Conservation (phyloP, 2,329 filamentous ascomycete species). For the Penicillium sp. region DNA sequence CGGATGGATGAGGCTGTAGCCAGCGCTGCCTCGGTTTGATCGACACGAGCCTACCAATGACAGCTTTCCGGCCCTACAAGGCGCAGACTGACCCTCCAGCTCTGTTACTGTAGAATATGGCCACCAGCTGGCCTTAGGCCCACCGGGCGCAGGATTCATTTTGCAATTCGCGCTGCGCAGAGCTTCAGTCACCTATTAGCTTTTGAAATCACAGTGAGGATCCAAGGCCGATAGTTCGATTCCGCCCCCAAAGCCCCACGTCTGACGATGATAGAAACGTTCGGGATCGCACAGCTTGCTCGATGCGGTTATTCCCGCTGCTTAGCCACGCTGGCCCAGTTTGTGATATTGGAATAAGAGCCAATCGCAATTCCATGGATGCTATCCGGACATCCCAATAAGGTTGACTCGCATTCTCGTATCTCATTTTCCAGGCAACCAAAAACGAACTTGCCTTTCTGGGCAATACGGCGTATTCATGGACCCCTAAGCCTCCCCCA, state of each 20-base stretch:
- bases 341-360: background rate
- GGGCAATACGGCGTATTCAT: slow-evolving; percentile 2
- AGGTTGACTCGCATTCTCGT: slow-evolving; percentile 2
- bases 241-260: background rate
- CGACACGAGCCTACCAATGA: slow-evolving; percentile 11
- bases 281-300: slow-evolving; percentile 11
- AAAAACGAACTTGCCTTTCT: slow-evolving; percentile 7
- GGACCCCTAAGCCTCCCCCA: slow-evolving; percentile 13
- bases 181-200: background rate
- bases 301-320: slow-evolving; percentile 5
- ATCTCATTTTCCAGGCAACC: background rate
- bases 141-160: background rate
- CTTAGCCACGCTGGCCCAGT: slow-evolving; percentile 1
- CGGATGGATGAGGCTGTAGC: background rate
- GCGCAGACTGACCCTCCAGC: background rate
- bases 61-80: slow-evolving; percentile 6
- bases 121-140: background rate
- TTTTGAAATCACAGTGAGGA: background rate
- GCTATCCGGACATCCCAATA: background rate
- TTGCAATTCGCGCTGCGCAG: background rate
- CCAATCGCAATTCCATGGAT: slow-evolving; percentile 3
- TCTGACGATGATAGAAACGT: background rate
- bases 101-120: background rate
- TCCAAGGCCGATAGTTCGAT: background rate
- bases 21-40: slow-evolving; percentile 12